Evolutionary conservation across 2,329 filamentous ascomycete species (phyloP), one percentile per base, ranked within the genome.

Genomic region (Diaporthe australafricana): DNA sequence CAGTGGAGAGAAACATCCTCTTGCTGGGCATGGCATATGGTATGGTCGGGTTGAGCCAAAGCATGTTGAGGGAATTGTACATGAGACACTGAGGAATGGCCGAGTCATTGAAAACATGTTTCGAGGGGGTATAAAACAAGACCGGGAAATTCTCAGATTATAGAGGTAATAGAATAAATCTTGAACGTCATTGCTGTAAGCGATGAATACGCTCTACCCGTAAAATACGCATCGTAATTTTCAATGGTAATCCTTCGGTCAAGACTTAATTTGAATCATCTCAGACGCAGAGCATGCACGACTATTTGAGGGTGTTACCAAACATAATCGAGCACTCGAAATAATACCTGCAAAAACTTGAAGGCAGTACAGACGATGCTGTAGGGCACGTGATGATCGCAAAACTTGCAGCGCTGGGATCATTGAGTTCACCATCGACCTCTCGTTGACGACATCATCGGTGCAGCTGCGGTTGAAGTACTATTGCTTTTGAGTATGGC

Each of bases 11-110:
- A 74, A 76, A 12, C 90, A 93, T 78, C 86, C 89, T 5, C 81
- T 95, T 65, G 89, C 88, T 1, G 93, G 93, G 0, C 89, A 89
- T 77, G 93, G 93, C 0, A 88, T 96, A 3, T 96, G 94, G 94
- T 96, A 96, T 80, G 94, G 94, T 0, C 84, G 94, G 50, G 91
- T 96, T 1, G 92, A 92, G 75, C 92, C 93, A 4, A 88, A 86
- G 77, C 89, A 96, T 79, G 93, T 95, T 0, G 92, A 95, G 78
- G 94, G 93, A 0, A 89, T 96, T 57, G 86, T 96, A 6, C 82
- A 85, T 25, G 91, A 94, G 84, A 96, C 94, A 6, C 82, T 96
- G 0, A 55, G 90, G 8, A 85, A 85, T 30, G 93, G 94, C 0
- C 89, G 85, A 38, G 87, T 96, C 0, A 89, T 96, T 38, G 85